Percentiles rank a stretch among this genome's conserved stretches.
phyloP scores from a whole-genome alignment of 164 flowering plant species.

The Chimonanthus praecox region DNA sequence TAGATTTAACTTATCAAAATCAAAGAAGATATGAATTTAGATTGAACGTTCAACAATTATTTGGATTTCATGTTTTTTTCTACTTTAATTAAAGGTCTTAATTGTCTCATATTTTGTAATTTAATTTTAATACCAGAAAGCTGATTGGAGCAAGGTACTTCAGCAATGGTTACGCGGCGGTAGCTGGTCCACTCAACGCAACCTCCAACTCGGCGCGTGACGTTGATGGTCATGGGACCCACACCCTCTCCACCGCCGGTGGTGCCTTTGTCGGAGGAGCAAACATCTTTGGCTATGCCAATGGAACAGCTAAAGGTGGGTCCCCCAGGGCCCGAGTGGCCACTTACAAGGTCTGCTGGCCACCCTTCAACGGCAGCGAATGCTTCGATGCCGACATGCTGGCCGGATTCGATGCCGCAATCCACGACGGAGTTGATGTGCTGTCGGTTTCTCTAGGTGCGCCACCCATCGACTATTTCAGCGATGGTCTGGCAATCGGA shows the following conservation, averaged over 20 bases:
- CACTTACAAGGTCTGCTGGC: slow-evolving; percentile 44
- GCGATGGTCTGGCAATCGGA: slow-evolving; percentile 48
- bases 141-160: slow-evolving; percentile 47
- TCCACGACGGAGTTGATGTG: slow-evolving; percentile 51
- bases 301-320: slow-evolving; percentile 29
- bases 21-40: no score
- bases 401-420: slow-evolving; percentile 52
- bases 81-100: no score
- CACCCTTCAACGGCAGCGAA: not conserved
- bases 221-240: slow-evolving; percentile 63
- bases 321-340: slow-evolving; percentile 61
- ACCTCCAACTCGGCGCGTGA: slow-evolving; percentile 41
- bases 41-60: no score
- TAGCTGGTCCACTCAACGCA: not conserved
- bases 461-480: slow-evolving; percentile 23
- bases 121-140: slow-evolving; percentile 25
- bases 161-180: slow-evolving; percentile 13
- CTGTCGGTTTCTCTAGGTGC: slow-evolving; percentile 45
- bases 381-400: slow-evolving; percentile 46
- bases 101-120: no score
- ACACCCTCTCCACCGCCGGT: slow-evolving; percentile 74
- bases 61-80: no score
- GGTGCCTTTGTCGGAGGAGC: slow-evolving; percentile 51
- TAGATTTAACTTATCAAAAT: no score
- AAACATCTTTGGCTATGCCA: slow-evolving; percentile 37